Evolutionary conservation across 306 rosid species (phyloP).

Genomic region (Delonix regia): DNA sequence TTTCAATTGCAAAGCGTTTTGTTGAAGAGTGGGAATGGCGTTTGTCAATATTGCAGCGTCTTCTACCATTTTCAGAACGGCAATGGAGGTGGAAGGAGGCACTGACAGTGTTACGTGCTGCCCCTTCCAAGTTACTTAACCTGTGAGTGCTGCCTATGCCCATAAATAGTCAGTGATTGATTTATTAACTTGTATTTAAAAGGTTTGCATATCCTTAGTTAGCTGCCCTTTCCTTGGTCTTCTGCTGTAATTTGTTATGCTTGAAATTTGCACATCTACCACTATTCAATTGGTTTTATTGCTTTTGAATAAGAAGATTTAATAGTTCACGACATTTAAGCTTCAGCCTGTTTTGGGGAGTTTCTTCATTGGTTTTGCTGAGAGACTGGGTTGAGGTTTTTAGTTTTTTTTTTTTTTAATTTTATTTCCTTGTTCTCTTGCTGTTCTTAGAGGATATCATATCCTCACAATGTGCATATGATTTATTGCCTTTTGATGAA

Average conservation of each 20-base stretch:
- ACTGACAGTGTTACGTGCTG: slow-evolving; percentile 86
- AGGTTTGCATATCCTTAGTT: not conserved
- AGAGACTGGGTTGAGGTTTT: not conserved
- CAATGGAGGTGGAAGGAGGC: slow-evolving; percentile 99
- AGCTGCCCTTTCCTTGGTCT: not conserved
- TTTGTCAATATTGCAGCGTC: slow-evolving; percentile 93
- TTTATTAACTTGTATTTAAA: not conserved
- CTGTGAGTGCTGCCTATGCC: slow-evolving; percentile 64
- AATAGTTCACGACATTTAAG: not conserved
- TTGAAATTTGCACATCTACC: slow-evolving; percentile 1
- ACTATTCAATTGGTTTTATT: not conserved
- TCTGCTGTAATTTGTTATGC: not conserved
- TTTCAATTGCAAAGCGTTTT: slow-evolving; percentile 73
- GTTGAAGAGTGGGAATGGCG: slow-evolving; percentile 99
- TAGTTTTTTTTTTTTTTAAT: not conserved
- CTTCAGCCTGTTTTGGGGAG: slow-evolving; percentile 21
- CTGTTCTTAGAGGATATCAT: not conserved
- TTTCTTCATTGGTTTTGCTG: slow-evolving; percentile 15
- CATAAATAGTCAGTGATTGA: not conserved
- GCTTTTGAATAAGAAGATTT: not conserved
- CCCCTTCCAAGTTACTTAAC: slow-evolving; percentile 93
- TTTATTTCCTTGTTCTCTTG: not conserved
- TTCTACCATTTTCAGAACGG: slow-evolving; percentile 89
- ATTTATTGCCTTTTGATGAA: not conserved
- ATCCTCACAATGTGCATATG: not conserved